These are phyloP conservation scores for Lachnellula subtilissima DNA, from an alignment of 2,329 filamentous ascomycete genomes.

Conservation along the genomic window DNA sequence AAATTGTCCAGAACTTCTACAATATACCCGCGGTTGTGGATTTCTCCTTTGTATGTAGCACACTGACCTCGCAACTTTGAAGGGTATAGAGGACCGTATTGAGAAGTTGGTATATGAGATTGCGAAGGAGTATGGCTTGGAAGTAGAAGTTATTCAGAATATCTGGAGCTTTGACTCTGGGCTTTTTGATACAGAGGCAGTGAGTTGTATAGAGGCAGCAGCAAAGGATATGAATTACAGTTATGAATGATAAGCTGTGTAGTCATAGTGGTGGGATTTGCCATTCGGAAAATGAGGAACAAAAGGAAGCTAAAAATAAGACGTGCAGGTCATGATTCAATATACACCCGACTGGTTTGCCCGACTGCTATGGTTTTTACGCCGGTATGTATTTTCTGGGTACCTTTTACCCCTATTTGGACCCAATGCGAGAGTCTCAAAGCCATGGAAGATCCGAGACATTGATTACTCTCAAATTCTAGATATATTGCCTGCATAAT, in stretches of 20 bases:
- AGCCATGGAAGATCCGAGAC: no score
- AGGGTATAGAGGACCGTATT: slow-evolving; percentile 49
- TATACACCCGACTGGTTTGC: slow-evolving; percentile 51
- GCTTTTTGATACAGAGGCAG: slow-evolving; percentile 24
- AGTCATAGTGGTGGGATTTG: slow-evolving; percentile 32
- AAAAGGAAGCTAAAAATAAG: background rate
- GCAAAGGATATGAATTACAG: slow-evolving; percentile 38
- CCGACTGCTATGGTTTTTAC: slow-evolving; percentile 63
- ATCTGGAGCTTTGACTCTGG: slow-evolving; percentile 41
- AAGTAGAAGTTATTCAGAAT: slow-evolving; percentile 48
- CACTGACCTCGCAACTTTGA: slow-evolving; percentile 48
- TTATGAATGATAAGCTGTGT: slow-evolving; percentile 1
- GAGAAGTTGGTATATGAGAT: slow-evolving; percentile 52
- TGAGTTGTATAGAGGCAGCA: slow-evolving; percentile 56
- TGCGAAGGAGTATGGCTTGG: slow-evolving; percentile 50
- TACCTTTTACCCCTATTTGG: no score
- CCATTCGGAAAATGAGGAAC: background rate
- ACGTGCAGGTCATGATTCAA: slow-evolving; percentile 39
- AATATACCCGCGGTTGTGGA: slow-evolving; percentile 62
- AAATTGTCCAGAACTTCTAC: slow-evolving; percentile 60
- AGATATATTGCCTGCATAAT: no score
- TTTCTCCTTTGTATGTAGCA: slow-evolving; percentile 62
- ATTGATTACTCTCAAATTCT: no score
- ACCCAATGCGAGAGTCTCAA: no score
- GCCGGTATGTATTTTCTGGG: slow-evolving; percentile 30